Base-by-base conservation (phyloP, 2,329 filamentous ascomycete genomes). In the Orbilia ellipsospora region DNA sequence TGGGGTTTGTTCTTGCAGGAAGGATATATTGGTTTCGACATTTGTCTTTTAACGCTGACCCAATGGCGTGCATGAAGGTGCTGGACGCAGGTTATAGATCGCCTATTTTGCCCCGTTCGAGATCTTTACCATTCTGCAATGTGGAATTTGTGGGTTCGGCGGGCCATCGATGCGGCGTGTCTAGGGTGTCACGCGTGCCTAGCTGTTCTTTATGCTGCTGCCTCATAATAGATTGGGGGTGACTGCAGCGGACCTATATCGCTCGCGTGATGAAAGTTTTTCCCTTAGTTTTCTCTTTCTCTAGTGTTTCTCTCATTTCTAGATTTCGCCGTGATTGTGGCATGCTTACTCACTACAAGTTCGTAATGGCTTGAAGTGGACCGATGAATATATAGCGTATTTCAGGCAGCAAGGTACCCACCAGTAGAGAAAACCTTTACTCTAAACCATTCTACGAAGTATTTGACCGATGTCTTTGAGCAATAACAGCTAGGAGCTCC, bases 181-280 rank as follows among this genome's bases (percentile, higher is more conserved):
- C 31, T 36, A 7, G 31, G 23, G 52, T 61, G 23, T 61, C 57
- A 61, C 44, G 57, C 57, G 44, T 50, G 20, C 44, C 56, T 59
- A 28, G 44, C 44, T 3, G 15, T 57, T 20, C 20, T 36, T 4
- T 20, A 4, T 61, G 40, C 55, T 44, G 57, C 44, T 61, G 57
- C 44, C 57, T 61, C 57, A 36, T 26, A 57, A 12, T 55, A 55
- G 6, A 20, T 18, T 20, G 20, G 20, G 50, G 50, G 50, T n/a
- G 4, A 23, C 16, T 5, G 50, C 31, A 52, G 12, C 50, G 20
- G 2, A 52, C 18, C 12, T 2, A 52, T 20, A 52, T 31, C 23
- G 51, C 48, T 52, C 48, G 48, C 20, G 48, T 52, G 48, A 18
- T 23, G 23, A n/a, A 3, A 6, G 2, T 18, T n/a, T 18, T 2